Base-by-base conservation (phyloP, 805 yeast genomes). In the Gaillardinia entomophila region DNA sequence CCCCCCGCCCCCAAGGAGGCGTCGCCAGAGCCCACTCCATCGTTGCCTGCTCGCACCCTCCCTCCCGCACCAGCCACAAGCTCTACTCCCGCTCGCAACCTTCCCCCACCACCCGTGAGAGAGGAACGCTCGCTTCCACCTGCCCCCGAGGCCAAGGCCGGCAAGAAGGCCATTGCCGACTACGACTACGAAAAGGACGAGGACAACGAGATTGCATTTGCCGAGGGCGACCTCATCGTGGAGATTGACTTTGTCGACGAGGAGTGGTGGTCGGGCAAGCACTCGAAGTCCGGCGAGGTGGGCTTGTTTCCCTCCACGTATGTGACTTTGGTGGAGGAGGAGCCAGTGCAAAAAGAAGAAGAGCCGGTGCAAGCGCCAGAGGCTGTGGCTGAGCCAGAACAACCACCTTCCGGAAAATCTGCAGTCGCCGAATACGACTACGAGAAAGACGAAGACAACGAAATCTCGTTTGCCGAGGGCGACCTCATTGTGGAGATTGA, bases 371-470 rank as follows among this genome's bases (percentile, higher is more conserved):
- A 23, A 12, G 27, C 33, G 10, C 30, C 35, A 13, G 39, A 36
- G 16, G 30, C 42, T 7, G 38, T 32, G 17, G 42, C 45, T 19
- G 45, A 31, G 26, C 35, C 41, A 17, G 33, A 27, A 8, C 33
- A 47, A 19, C 40, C 51, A 34, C 35, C 46, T 7, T 19, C 42
- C 2, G 46, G 42, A 17, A 45, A 60, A 15, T 49, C 70, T 26
- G 92, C 89, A 2, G 60, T 68, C 30, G 89, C 90, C 2, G 78
- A 75, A 37, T 84, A 71, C 54, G 84, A 79, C 46, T 89, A 90
- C 55, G 95, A 82, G 31, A 96, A 95, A 20, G 81, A 81, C 17
- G 98, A 92, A 60, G 95, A 82, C 42, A 92, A 89, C 51, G 98
- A 92, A 62, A 68, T 92, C 38, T 73, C 77, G 2, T 92, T 92